Base-by-base conservation (phyloP, 1,284 basidiomycete species). In the Mrakiaceae sp. region DNA sequence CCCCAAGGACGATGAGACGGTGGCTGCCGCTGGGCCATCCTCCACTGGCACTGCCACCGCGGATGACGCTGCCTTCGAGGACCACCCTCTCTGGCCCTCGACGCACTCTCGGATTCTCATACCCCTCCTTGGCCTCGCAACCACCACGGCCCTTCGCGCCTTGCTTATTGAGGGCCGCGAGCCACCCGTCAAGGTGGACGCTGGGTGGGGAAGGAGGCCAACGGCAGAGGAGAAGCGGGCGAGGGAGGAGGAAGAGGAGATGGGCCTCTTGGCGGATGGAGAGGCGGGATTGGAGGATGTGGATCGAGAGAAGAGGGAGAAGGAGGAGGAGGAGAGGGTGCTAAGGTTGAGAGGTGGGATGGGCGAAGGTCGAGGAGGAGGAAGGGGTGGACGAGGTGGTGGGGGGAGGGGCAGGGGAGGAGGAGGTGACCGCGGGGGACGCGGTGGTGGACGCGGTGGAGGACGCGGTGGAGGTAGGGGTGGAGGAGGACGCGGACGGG, bases 401-500 rank as follows among this genome's bases (percentile, higher is more conserved):
- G 60, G 67, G 68, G 73, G 61, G 73, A 8, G 65, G 61, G 40
- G 40, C 64, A 1, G 62, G 64, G 39, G 80, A 75, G 67, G 58
- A 72, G 16, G 71, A 63, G 27, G 60, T 63, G 48, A 64, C 60
- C 16, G 73, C 70, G 16, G 73, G 70, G 61, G 74, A 74, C 62
- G 69, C 68, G 55, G 70, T 67, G 0, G 70, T 72, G 70, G 73
- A 70, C 42, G 72, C 62, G 57, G 67, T 42, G 54, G 66, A 52
- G 42, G 51, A 47, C 54, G 61, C 11, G 62, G 67, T 60, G 70
- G 73, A 68, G 51, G 79, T 71, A 66, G 76, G 66, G 48, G 66
- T 48, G 65, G 73, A 72, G 66, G 77, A 71, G 66, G 68, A 55
- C 70, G 69, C 70, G 71, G 67, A 68, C 74, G 69, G 61, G 70